Evolutionary conservation across 768 basidiomycete genomes (phyloP).

Genomic region (Dentipellis sp.): DNA sequence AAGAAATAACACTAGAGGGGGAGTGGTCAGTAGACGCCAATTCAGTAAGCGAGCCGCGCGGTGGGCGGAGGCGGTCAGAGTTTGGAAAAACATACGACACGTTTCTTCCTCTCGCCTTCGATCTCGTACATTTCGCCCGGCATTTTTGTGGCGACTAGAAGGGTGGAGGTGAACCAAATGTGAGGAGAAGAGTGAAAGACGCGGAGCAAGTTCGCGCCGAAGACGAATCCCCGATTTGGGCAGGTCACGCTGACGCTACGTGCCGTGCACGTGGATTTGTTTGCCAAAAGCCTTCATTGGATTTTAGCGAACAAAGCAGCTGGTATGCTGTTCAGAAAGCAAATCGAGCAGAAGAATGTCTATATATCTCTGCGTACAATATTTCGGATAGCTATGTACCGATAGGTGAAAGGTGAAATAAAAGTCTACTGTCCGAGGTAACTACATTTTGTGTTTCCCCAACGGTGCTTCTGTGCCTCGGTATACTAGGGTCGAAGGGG

Average conservation of each 20-base stretch:
- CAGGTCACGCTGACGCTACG: not conserved
- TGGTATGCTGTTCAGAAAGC: too few species aligned
- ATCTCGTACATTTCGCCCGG: conserved; percentile 24
- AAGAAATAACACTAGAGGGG: conserved; percentile 89
- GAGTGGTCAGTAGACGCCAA: not conserved
- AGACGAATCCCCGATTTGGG: not conserved
- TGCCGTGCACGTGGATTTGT: conserved; percentile 5
- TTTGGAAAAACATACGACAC: conserved; percentile 56
- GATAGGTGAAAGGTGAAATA: not conserved
- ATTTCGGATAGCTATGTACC: not conserved
- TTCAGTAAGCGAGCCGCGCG: not conserved
- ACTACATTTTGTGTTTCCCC: conserved; percentile 42
- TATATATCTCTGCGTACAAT: not conserved
- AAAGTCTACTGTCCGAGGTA: not conserved
- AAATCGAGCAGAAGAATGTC: too few species aligned
- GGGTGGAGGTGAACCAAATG: not conserved
- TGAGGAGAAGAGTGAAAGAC: not conserved
- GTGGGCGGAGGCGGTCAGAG: not conserved
- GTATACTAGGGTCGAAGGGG: conserved; percentile 75
- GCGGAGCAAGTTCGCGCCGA: not conserved
- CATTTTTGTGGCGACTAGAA: conserved; percentile 13
- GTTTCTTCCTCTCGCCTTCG: conserved; percentile 74
- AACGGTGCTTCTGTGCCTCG: conserved; percentile 58
- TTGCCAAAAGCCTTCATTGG: conserved; percentile 11
- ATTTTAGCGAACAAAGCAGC: conserved; percentile 7